Base-by-base conservation (phyloP, 768 basidiomycete genomes). In the Nevesoporus exiguus region DNA sequence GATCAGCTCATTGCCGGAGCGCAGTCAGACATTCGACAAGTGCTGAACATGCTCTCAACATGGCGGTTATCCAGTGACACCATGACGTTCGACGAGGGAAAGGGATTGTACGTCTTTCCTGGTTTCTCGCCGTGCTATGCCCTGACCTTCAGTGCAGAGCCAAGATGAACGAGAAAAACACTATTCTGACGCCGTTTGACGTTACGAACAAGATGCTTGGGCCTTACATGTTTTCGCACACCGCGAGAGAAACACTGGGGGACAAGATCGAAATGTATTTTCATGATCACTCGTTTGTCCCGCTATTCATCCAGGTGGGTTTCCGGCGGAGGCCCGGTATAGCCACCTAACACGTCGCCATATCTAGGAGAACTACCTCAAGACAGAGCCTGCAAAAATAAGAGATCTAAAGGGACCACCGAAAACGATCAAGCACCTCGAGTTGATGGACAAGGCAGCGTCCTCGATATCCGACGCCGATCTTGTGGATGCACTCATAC, bases 211-310 rank as follows among this genome's bases (percentile, higher is more conserved):
- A 90, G 69, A 78, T 99, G 54, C 78, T 95, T 6, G 93, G 93
- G 3, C 97, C 97, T 19, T 93, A 97, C 63, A 74, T 92, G 58
- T 98, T 97, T 71, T 90, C 91, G 2, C 65, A 77, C 33, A 96
- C 90, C 0, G 81, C 86, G 25, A 81, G 88, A 47, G 85, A 93
- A 68, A 85, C 90, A 0, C 75, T 98, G 3, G 83, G 80, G 29
- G 93, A 98, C 59, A 98, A 98, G 75, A 90, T 96, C 76, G 96
- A 98, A 49, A 69, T 91, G 56, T 99, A 98, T 71, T 99, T 98
- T 73, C 93, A 97, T 54, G 97, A 99, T 64, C 90, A 93, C 66
- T 84, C 88, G 1, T 93, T 98, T 61, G 82, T 98, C 45, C 97
- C 97, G 0, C 72, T 99, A 30, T 98, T 99, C 70, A 89, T 98